Evolutionary conservation across 306 rosid species (phyloP), one percentile per base, ranked within the genome.

Genomic region (Trifolium fragiferum): DNA sequence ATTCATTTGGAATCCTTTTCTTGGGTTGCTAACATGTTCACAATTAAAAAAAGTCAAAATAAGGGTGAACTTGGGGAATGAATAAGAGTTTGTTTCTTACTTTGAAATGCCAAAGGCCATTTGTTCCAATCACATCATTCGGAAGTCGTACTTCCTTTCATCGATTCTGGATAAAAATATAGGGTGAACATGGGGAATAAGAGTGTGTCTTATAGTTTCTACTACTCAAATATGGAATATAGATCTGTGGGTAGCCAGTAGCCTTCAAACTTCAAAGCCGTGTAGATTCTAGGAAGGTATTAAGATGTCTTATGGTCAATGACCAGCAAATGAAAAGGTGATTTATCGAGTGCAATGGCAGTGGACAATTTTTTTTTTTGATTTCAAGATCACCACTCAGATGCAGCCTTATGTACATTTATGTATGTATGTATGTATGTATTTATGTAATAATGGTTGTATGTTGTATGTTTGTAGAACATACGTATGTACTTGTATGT

Each of bases 271-370:
- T 54, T 35, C 18, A 27, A 55, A 43, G 49, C 66, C 69, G 35
- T 59, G 59, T 40, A 58, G 57, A 57, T 58, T 61, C 55, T 51
- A 15, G 35, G 44, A 40, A 41, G 61, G 67, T 35, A 65, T 68
- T 53, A 47, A 7, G 27, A 7, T 37, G 57, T 32, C 40, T 35
- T 68, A 51, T 7, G 63, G 70, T 61, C 55, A 10, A 2, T 27
- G 58, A 53, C 35, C 73, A 50, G 73, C 37, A 64, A 70, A 43
- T 46, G 20, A 54, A 64, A 54, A 55, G 50, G 51, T 32, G 57
- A 33, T 41, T 16, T 55, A 32, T 55, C 43, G 38, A 21, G 20
- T 62, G 68, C 66, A 10, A 54, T 68, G 44, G 64, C 58, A 20
- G 54, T 41, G 8, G 20, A 16, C 49, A 37, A 61, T 63, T 75